Evolutionary conservation across 148 eudicot species (phyloP), one percentile per base, ranked within the genome.

Genomic region (Simmondsia chinensis): DNA sequence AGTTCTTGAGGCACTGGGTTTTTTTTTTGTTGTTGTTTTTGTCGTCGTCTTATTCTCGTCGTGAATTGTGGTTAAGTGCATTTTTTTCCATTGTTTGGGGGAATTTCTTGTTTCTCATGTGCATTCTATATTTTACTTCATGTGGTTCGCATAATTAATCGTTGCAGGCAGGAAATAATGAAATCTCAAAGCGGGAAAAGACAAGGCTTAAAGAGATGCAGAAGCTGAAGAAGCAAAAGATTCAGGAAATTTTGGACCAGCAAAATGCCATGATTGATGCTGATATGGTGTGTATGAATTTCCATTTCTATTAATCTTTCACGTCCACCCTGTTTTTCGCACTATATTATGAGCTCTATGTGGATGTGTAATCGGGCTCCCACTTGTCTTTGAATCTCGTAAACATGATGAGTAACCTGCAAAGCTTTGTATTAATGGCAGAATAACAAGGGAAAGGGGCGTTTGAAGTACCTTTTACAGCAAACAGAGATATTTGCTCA

Each of bases 401-500:
- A n/a, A n/a, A n/a, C n/a, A n/a, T n/a, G n/a, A n/a, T n/a, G n/a
- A n/a, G n/a, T n/a, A n/a, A n/a, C n/a, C n/a, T n/a, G n/a, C n/a
- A n/a, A n/a, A n/a, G n/a, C n/a, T n/a, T n/a, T n/a, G n/a, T n/a
- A 27, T 38, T 34, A 22, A 23, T 59, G 49, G 46, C 77, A 91
- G 97, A 91, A 91, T 57, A 85, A 71, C 66, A 85, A 68, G 72
- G 97, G 97, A 18, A 74, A 91, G 68, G 97, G 97, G 16, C 95
- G 88, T 7, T 62, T 91, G 67, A 82, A 79, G 61, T 91, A 81
- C 50, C 93, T 91, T 40, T 61, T 91, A 54, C 88, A 91, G 77
- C 97, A 91, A 51, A 91, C 97, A 0, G 97, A 91, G 57, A 64
- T 91, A 51, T 91, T 91, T 79, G 85, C 97, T 25, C 97, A 91